Conservation (phyloP, 2,329 filamentous ascomycete species). For the Pseudogymnoascus sp. region DNA sequence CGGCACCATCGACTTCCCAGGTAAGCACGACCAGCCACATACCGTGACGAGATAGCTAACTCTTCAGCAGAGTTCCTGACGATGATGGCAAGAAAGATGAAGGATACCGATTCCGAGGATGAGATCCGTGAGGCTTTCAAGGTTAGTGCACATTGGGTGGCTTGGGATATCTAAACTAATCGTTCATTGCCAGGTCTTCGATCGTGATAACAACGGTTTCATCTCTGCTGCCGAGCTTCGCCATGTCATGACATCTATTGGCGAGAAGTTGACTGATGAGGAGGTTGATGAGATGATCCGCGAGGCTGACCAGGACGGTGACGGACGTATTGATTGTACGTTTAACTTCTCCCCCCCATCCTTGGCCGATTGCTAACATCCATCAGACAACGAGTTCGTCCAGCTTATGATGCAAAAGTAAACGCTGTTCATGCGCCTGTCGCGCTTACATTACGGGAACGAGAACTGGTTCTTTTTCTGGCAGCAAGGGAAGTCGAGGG, state of each 20-base stretch:
- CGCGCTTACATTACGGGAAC: not conserved
- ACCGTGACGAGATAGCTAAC: constrained; percentile 17
- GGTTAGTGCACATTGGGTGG: constrained; percentile 19
- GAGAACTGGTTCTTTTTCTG: constrained; percentile 7
- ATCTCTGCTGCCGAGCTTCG: constrained; percentile 83
- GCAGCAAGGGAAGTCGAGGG: not conserved
- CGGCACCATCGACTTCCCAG: constrained; percentile 84
- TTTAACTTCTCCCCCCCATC: constrained; percentile 14
- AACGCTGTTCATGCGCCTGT: not conserved
- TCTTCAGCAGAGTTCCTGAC: constrained; percentile 68
- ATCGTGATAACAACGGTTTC: constrained; percentile 87
- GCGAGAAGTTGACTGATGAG: constrained; percentile 84
- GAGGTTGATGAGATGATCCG: constrained; percentile 93
- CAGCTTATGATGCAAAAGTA: constrained; percentile 97
- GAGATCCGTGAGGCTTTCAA: constrained; percentile 88
- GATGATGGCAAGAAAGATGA: constrained; percentile 94
- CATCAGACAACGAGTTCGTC: constrained; percentile 79
- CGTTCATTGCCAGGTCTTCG: constrained; percentile 53
- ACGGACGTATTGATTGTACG: constrained; percentile 83
- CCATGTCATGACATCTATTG: constrained; percentile 88
- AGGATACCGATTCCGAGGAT: constrained; percentile 86
- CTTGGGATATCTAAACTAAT: constrained; percentile 9
- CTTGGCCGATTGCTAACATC: not conserved
- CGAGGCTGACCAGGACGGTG: constrained; percentile 82
- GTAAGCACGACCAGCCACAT: constrained; percentile 43